Percentiles rank a stretch among this genome's conserved stretches.
These are phyloP conservation scores for Carallia pectinifolia DNA, from an alignment of 345 rosid genomes.

Conservation along the genomic window DNA sequence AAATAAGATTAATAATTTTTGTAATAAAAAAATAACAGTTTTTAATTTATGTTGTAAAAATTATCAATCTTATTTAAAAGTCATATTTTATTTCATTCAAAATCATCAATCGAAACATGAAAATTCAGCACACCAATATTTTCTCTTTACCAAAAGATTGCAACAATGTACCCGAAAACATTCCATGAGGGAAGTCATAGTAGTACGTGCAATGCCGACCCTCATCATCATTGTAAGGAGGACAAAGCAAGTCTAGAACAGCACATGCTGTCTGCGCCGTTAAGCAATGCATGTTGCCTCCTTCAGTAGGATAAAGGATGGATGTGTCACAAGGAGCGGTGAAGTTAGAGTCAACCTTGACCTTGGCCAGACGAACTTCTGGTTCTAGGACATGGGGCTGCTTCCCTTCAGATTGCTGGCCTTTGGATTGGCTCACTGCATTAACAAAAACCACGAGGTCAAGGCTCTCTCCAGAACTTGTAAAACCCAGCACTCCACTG, in stretches of 20 bases:
- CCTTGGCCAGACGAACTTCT: constrained; percentile 60
- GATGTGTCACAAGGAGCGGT: constrained; percentile 74
- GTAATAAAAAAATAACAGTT: no score
- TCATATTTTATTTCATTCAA: no score
- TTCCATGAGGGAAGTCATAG: constrained; percentile 48
- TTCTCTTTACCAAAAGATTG: no score
- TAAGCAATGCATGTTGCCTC: constrained; percentile 97
- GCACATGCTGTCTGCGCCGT: constrained; percentile 86
- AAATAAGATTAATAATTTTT: no score
- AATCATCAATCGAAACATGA: no score
- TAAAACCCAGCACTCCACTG: no score
- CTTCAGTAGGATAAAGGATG: constrained; percentile 85
- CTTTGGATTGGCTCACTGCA: constrained; percentile 37
- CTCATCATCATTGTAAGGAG: constrained; percentile 72
- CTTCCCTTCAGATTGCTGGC: constrained; percentile 4
- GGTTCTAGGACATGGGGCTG: constrained; percentile 13
- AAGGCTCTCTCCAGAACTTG: background rate
- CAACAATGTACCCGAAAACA: constrained; percentile 47
- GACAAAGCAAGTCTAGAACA: constrained; percentile 85
- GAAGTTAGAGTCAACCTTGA: constrained; percentile 63
- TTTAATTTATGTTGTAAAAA: no score
- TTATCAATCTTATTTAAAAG: no score
- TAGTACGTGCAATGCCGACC: constrained; percentile 85
- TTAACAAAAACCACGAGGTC: constrained; percentile 1
- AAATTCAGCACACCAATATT: no score